Percentiles rank a stretch among this genome's conserved stretches.
Conservation (phyloP, 176 grass and related monocot species). For the Phoenix roebelenii region DNA sequence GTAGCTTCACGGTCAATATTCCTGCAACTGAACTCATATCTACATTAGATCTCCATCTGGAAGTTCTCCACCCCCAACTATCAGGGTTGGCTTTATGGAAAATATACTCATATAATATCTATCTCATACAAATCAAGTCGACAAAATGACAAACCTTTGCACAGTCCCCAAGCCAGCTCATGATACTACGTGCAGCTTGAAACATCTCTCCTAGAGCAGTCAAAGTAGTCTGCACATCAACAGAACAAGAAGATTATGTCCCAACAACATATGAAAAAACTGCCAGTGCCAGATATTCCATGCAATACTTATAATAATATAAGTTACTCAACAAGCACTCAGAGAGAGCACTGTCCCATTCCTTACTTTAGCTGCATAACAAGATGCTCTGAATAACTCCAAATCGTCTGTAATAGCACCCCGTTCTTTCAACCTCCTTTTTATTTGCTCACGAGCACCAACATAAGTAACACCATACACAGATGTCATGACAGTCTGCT, state of each 20-base stretch:
- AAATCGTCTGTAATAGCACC: constrained; percentile 41
- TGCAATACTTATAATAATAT: too few species aligned
- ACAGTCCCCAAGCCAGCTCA: constrained; percentile 98
- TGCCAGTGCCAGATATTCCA: too few species aligned
- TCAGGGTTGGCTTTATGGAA: too few species aligned
- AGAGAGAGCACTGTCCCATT: too few species aligned
- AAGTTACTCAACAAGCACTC: too few species aligned
- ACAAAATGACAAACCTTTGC: constrained; percentile 47
- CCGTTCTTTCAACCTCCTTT: constrained; percentile 84
- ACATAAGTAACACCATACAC: constrained; percentile 96
- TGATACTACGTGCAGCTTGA: constrained; percentile 81
- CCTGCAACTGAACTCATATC: too few species aligned
- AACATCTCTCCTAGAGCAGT: constrained; percentile 95
- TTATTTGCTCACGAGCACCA: constrained; percentile 97
- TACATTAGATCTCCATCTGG: too few species aligned
- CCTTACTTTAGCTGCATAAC: constrained; percentile 88
- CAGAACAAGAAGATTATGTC: background rate
- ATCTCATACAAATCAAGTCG: too few species aligned
- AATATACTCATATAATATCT: too few species aligned
- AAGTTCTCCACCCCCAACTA: too few species aligned
- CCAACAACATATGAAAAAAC: background rate
- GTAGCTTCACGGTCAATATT: too few species aligned
- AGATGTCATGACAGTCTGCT: constrained; percentile 99
- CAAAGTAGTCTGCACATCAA: constrained; percentile 54
- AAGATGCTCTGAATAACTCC: constrained; percentile 50